These are phyloP conservation scores for Westerdykella ornata DNA, from an alignment of 2,329 filamentous ascomycete species.

Conservation along the genomic window DNA sequence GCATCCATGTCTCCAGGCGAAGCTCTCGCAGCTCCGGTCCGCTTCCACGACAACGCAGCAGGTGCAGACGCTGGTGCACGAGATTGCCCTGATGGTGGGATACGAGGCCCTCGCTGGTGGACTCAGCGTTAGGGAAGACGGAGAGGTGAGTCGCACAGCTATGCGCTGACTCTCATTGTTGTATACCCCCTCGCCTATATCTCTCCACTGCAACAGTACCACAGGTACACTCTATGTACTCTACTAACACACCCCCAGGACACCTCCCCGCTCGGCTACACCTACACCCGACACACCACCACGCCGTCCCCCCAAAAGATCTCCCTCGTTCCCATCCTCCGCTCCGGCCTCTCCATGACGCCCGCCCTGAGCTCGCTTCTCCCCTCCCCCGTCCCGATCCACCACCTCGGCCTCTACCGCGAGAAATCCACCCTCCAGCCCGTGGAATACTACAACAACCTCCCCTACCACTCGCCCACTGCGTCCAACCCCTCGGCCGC, in stretches of 20 bases:
- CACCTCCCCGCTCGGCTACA: conserved; percentile 68
- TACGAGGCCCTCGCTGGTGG: conserved; percentile 69
- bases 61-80: conserved; percentile 74
- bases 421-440: conserved; percentile 80
- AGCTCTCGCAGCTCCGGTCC: conserved; percentile 84
- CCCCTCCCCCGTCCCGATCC: conserved; percentile 69
- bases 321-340: conserved; percentile 84
- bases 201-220: neutral
- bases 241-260: conserved; percentile 47
- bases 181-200: conserved; percentile 1
- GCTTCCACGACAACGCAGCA: conserved; percentile 62
- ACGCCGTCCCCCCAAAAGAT: conserved; percentile 59
- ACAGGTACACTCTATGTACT: conserved; percentile 4
- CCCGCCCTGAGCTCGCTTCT: conserved; percentile 80
- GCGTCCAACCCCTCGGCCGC: conserved; percentile 33
- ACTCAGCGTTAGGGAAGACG: conserved; percentile 52
- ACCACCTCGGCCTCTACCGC: conserved; percentile 92
- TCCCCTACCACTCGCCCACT: conserved; percentile 62
- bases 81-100: conserved; percentile 75
- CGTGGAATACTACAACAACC: conserved; percentile 97
- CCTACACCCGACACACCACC: conserved; percentile 61
- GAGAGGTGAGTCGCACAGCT: conserved; percentile 52
- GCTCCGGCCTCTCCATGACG: conserved; percentile 86
- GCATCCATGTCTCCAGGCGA: conserved; percentile 80
- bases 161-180: conserved; percentile 1